Evolutionary conservation across 805 yeast species (phyloP), one percentile per base, ranked within the genome.

Genomic region (Candida tammaniensis): DNA sequence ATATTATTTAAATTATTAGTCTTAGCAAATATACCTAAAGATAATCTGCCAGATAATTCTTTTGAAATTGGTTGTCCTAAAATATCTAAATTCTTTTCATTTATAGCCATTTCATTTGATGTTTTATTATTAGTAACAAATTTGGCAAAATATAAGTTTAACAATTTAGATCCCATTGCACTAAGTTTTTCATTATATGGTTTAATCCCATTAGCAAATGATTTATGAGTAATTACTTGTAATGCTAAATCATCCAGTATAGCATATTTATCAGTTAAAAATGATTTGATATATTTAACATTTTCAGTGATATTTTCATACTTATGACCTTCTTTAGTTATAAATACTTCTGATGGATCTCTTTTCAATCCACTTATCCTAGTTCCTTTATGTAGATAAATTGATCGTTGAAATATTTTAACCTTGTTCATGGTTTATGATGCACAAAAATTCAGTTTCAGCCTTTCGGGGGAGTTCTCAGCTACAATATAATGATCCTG

Each of bases 181-280:
- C 86, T 70, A 48, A 91, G 68, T 57, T 82, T 84, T 55, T 88
- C 96, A 62, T 89, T 91, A 63, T 85, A 86, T 6, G 97, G 96
- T 49, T 81, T 78, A 43, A 75, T 68, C 7, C 96, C 97, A 61
- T 86, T 94, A 4, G 94, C 95, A 69, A 88, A 91, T 15, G 96
- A 86, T 64, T 91, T 91, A 64, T 91, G 97, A 5, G 97, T 89
- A 49, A 89, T 65, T 25, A 86, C 79, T 63, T 91, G 98, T 42
- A 87, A 66, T 15, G 82, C 61, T 39, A 82, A 46, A 5, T 71
- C 70, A 49, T 86, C 83, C 4, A 82, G 68, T 26, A 89, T 64
- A 26, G 66, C 45, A 49, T 68, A 80, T 40, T 72, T 66, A 15
- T 64, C 65, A 14, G 51, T 40, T 35, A 82, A 58, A 44, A 78